Base-by-base conservation (phyloP, 2,329 filamentous ascomycete genomes). In the Diplodia seriata region DNA sequence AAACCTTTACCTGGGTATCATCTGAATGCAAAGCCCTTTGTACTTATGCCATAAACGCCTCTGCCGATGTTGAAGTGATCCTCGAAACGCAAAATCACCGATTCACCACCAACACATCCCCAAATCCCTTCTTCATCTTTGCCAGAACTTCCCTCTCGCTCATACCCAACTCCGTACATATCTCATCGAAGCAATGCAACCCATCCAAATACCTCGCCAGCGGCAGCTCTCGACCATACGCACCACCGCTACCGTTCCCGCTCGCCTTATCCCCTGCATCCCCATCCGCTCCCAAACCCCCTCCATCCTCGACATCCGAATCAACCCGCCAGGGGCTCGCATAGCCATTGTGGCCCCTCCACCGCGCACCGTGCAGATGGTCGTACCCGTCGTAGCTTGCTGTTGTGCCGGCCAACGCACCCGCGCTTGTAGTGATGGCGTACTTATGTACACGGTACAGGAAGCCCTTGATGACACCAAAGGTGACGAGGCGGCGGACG, bases 381-480 rank as follows among this genome's bases (percentile, higher is more conserved):
- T 65, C 68, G 14, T 56, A 59, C 18, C 63, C 66, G 4, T 69
- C 66, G 50, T 64, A 68, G 51, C 36, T 43, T 3, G 38, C 61
- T 31, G 85, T 81, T 1, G 86, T 86, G 49, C 85, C 85, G 1
- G 86, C 87, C 15, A 68, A 40, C 1, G 66, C 59, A 29, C 66
- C 66, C 8, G 66, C 66, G 33, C 36, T 38, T 4, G 66, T 68
- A 11, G 66, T 68, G 66, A 96, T 87, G 33, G 93, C 91, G 76
- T 96, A 96, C 77, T 95, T 96, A 81, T 98, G 93, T 50, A 97
- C 90, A 40, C 95, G 88, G 79, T 97, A 97, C 29, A 99, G 81
- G 72, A 96, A 91, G 18, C 94, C 94, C 80, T 98, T 98, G 78
- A 98, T 97, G 69, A 97, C 87, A 68, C 94, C 95, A 75, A 98